phyloP scores from a whole-genome alignment of 208 protist genomes.

The Eutreptiella sp. region DNA sequence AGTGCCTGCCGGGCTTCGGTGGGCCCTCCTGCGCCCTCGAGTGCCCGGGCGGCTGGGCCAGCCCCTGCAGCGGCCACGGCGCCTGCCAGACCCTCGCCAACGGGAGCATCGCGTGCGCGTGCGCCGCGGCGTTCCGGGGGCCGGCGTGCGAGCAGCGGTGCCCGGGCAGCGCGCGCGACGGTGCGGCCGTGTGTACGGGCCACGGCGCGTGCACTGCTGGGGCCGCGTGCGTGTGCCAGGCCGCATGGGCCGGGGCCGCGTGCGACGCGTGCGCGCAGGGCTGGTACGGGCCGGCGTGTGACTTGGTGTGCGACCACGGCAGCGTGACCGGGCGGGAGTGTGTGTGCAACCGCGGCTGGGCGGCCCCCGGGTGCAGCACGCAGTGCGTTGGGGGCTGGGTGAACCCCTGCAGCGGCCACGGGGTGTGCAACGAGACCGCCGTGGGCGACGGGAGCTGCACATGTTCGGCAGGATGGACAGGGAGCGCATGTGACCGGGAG shows the following conservation, averaged over 20 bases:
- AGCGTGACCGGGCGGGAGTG: constrained; percentile 18
- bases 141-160: background rate
- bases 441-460: constrained; percentile 1
- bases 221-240: background rate
- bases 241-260: background rate
- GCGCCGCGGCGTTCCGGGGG: constrained; percentile 9
- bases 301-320: constrained; percentile 7
- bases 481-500: background rate
- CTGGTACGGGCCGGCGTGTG: background rate
- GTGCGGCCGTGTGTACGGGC: background rate
- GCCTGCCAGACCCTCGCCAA: constrained; percentile 1
- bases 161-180: background rate
- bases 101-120: constrained; percentile 2
- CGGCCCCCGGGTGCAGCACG: constrained; percentile 18
- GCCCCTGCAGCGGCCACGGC: too few species aligned
- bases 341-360: constrained; percentile 32
- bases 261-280: background rate
- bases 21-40: too few species aligned
- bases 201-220: background rate
- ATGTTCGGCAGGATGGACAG: constrained; percentile 1
- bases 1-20: too few species aligned
- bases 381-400: constrained; percentile 12
- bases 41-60: too few species aligned
- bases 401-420: constrained; percentile 4
- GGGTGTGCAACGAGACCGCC: constrained; percentile 8